These are phyloP conservation scores for Brettanomyces custersianus DNA, from an alignment of 805 yeast genomes.

Conservation along the genomic window DNA sequence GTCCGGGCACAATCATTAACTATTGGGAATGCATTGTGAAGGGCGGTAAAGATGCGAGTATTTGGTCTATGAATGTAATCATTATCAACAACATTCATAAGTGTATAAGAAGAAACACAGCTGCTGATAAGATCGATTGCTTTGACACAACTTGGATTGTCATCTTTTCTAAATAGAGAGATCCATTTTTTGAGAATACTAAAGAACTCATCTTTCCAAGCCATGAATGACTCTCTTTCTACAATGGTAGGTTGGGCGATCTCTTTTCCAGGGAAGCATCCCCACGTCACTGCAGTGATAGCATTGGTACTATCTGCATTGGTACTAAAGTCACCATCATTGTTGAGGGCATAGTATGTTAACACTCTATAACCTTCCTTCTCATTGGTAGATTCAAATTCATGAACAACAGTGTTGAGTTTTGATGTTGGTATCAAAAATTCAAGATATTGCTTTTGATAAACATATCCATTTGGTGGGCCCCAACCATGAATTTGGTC, in stretches of 20 bases:
- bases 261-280: constrained; percentile 93
- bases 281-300: constrained; percentile 97
- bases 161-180: constrained; percentile 26
- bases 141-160: constrained; percentile 11
- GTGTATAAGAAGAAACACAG: constrained; percentile 51
- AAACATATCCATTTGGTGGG: constrained; percentile 84
- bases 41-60: constrained; percentile 3
- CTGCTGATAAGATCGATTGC: constrained; percentile 34
- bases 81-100: constrained; percentile 87
- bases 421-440: constrained; percentile 58
- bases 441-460: constrained; percentile 90
- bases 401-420: constrained; percentile 28
- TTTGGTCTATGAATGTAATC: constrained; percentile 38
- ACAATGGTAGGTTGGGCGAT: constrained; percentile 94
- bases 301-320: constrained; percentile 49
- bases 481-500: constrained; percentile 89
- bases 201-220: constrained; percentile 96
- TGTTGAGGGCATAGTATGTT: constrained; percentile 71
- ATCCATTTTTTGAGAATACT: constrained; percentile 76
- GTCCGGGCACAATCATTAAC: neutral
- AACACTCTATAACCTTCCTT: constrained; percentile 39
- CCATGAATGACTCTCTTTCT: constrained; percentile 82
- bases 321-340: constrained; percentile 47
- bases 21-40: neutral
- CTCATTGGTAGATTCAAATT: constrained; percentile 38